Base-by-base conservation (phyloP, 2,329 filamentous ascomycete genomes). In the Ascochyta koolunga region DNA sequence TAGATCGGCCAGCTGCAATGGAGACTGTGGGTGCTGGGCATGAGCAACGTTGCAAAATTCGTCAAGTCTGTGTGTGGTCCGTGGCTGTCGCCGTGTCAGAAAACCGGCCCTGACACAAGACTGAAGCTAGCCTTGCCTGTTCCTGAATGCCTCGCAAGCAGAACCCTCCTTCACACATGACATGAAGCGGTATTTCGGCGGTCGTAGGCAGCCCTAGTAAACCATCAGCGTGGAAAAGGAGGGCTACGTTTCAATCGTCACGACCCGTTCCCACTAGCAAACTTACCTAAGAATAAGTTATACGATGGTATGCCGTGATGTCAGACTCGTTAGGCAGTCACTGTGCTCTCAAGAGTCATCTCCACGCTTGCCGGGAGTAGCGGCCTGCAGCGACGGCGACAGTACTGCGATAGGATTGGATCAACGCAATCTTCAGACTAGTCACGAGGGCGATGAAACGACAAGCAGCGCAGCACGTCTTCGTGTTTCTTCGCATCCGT, bases 401-500 rank as follows among this genome's bases (percentile, higher is more conserved):
- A 56, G 54, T 59, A 45, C 65, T 65, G 63, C 56, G 59, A 65
- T 60, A 57, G 65, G 64, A 70, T 69, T 71, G 68, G 72, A 71
- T 70, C 68, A 68, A 45, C 60, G 60, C 57, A 61, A 72, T 70
- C 64, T 68, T 71, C 67, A 68, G 55, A 62, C 9, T 67, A 64
- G 71, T 74, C 72, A 75, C 73, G 71, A 74, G 73, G 70, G 57
- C 65, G 67, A 68, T 76, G 73, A 76, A 76, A 75, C 72, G 67
- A 66, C 64, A 63, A 60, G 59, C 62, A 63, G 64, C 58, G 63
- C 58, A 62, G 58, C 55, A 60, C 56, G 61, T 62, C 65, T 68
- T 72, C 70, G 71, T 74, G 70, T 72, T 74, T 73, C 60, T 61
- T 65, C 59, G 54, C 56, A 63, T 59, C 68, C 65, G 62, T 68